These are phyloP conservation scores for Arachis stenosperma DNA, from an alignment of 306 rosid species.

Conservation along the genomic window DNA sequence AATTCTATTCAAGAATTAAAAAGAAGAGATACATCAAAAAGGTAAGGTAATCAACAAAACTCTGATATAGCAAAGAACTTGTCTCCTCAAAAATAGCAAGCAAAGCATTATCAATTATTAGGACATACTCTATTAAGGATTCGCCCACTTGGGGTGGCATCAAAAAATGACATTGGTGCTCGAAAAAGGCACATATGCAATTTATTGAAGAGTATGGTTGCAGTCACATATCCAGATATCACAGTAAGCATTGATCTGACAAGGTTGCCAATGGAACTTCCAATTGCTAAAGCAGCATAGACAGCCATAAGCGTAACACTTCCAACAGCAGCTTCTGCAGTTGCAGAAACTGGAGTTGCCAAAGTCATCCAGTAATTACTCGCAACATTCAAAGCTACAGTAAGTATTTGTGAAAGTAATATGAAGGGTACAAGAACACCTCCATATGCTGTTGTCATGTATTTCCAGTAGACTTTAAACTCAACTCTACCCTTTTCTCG, in stretches of 20 bases:
- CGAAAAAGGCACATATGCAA: constrained; percentile 73
- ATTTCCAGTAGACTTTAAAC: constrained; percentile 69
- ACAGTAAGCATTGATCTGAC: constrained; percentile 47
- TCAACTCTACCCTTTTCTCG: constrained; percentile 82
- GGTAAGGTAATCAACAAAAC: not conserved
- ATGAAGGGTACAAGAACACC: constrained; percentile 84
- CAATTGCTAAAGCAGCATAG: constrained; percentile 66
- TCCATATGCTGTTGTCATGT: constrained; percentile 66
- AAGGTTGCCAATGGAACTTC: constrained; percentile 63
- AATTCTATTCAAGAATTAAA: not conserved
- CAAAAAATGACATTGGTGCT: constrained; percentile 87
- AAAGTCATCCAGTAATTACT: constrained; percentile 94
- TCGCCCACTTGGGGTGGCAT: constrained; percentile 71
- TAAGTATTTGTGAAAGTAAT: constrained; percentile 63
- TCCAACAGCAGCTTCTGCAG: constrained; percentile 46
- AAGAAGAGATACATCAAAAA: not conserved
- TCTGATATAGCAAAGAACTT: not conserved
- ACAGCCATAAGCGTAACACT: constrained; percentile 57
- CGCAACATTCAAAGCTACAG: constrained; percentile 59
- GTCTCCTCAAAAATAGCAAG: constrained; percentile 9
- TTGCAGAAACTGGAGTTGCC: constrained; percentile 73
- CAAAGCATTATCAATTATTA: not conserved
- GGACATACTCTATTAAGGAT: constrained; percentile 61
- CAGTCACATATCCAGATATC: constrained; percentile 67
- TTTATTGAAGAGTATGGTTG: constrained; percentile 67